phyloP scores from a whole-genome alignment of 306 rosid species.

The Quercus aquifolioides region DNA sequence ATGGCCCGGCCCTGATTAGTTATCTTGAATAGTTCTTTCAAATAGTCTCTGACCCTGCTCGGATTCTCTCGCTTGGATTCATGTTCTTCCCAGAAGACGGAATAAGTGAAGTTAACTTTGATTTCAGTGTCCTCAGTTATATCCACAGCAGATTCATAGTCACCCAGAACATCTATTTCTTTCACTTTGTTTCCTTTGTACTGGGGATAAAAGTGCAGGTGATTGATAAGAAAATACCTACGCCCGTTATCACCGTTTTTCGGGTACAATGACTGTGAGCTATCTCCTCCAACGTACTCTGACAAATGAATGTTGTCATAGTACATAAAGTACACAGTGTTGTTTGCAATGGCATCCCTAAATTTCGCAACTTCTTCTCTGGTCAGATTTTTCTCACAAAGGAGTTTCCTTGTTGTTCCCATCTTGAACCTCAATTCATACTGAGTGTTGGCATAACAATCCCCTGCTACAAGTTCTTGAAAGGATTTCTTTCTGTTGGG shows the following conservation, averaged over 20 bases:
- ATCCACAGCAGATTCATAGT: not conserved
- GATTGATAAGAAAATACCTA: conserved; percentile 9
- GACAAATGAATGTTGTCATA: not conserved
- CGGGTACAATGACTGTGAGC: too few species aligned
- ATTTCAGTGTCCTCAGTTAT: conserved; percentile 6
- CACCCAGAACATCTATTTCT: not conserved
- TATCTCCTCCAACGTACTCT: conserved; percentile 2
- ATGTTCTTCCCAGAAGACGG: conserved; percentile 12
- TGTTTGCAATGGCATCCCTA: not conserved
- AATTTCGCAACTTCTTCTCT: conserved; percentile 11
- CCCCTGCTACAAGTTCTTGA: conserved; percentile 14
- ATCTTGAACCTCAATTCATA: conserved; percentile 19
- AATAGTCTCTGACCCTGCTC: not conserved
- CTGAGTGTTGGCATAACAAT: conserved; percentile 13
- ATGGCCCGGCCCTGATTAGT: too few species aligned
- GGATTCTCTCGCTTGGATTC: too few species aligned
- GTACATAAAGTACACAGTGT: conserved; percentile 13
- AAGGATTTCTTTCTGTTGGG: conserved; percentile 3
- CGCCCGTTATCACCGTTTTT: too few species aligned
- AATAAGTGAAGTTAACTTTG: conserved; percentile 8
- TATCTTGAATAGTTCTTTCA: not conserved
- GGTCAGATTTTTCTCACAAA: conserved; percentile 14
- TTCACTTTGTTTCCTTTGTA: conserved; percentile 8
- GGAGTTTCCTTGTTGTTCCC: not conserved
- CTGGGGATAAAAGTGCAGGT: not conserved